phyloP scores from a whole-genome alignment of 352 stramenopile genomes.

The Phytophthora hibernalis region DNA sequence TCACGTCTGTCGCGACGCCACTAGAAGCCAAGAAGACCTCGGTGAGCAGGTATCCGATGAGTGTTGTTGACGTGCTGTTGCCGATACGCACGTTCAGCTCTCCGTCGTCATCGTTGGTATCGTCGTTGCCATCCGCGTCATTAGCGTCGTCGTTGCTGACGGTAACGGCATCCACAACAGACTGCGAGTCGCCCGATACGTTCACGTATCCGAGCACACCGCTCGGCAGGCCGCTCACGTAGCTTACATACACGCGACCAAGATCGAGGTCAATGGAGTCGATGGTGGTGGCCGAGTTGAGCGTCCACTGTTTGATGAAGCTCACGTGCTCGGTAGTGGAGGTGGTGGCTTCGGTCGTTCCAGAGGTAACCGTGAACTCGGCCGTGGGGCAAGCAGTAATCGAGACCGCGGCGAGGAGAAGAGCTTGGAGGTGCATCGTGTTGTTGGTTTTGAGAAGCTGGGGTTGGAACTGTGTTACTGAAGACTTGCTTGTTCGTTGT shows the following conservation, averaged over 20 bases:
- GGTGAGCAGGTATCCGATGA: conserved; percentile 40
- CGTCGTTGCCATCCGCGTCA: conserved; percentile 30
- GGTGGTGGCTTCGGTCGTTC: conserved; percentile 21
- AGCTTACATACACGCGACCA: conserved; percentile 38
- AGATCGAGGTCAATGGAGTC: conserved; percentile 39
- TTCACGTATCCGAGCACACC: conserved; percentile 47
- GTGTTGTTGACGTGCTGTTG: conserved; percentile 26
- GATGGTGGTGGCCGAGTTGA: conserved; percentile 27
- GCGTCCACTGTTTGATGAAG: conserved; percentile 44
- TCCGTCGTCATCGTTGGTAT: conserved; percentile 28
- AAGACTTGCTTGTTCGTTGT: conserved; percentile 19
- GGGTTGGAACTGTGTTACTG: background rate
- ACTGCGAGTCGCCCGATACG: conserved; percentile 40
- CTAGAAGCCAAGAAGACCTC: conserved; percentile 38
- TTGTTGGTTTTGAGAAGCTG: too few species aligned
- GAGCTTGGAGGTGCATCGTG: conserved; percentile 15
- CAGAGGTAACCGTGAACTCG: conserved; percentile 35
- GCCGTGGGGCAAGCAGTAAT: conserved; percentile 14
- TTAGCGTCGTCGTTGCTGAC: conserved; percentile 33
- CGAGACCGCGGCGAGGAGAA: conserved; percentile 22
- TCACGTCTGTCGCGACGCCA: conserved; percentile 36
- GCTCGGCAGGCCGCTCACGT: conserved; percentile 29
- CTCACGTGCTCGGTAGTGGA: conserved; percentile 30
- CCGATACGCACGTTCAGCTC: conserved; percentile 35
- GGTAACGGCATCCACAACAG: conserved; percentile 33